phyloP scores from a whole-genome alignment of 257 asterid genomes.

The Paraleonurus japonicus region DNA sequence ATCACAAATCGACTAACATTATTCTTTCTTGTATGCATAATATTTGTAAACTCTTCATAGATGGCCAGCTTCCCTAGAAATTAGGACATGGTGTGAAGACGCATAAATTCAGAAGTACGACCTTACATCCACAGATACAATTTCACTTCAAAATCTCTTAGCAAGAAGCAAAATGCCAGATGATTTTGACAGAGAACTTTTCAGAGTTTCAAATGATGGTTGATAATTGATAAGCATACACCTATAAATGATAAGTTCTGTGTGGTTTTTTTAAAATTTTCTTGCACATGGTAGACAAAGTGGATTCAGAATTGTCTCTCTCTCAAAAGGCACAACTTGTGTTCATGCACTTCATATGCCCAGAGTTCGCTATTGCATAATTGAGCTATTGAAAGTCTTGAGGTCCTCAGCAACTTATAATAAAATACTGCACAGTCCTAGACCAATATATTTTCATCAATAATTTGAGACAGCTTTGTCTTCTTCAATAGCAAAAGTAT shows the following conservation, averaged over 20 bases:
- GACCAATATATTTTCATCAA: neutral
- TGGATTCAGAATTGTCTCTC: too few relatives aligned
- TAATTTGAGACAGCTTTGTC: neutral
- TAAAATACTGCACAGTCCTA: neutral
- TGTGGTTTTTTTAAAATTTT: too few relatives aligned
- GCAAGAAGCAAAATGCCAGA: neutral
- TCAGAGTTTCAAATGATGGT: neutral
- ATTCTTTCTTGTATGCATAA: slow-evolving; percentile 1
- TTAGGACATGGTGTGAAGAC: neutral
- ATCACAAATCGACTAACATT: neutral
- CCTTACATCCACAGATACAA: neutral
- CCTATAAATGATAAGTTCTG: too few relatives aligned
- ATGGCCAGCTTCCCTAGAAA: slow-evolving; percentile 4
- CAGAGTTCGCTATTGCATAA: too few relatives aligned
- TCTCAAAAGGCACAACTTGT: too few relatives aligned
- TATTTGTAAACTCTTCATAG: neutral
- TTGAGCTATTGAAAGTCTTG: too few relatives aligned
- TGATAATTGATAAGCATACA: too few relatives aligned
- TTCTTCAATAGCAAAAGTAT: neutral
- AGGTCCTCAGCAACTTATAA: neutral
- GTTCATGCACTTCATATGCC: too few relatives aligned
- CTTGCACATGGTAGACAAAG: too few relatives aligned
- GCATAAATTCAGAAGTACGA: neutral
- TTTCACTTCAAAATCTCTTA: neutral
- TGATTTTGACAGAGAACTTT: neutral